Base-by-base conservation (phyloP, 352 stramenopile species). In the Globisporangium megalacanthum region DNA sequence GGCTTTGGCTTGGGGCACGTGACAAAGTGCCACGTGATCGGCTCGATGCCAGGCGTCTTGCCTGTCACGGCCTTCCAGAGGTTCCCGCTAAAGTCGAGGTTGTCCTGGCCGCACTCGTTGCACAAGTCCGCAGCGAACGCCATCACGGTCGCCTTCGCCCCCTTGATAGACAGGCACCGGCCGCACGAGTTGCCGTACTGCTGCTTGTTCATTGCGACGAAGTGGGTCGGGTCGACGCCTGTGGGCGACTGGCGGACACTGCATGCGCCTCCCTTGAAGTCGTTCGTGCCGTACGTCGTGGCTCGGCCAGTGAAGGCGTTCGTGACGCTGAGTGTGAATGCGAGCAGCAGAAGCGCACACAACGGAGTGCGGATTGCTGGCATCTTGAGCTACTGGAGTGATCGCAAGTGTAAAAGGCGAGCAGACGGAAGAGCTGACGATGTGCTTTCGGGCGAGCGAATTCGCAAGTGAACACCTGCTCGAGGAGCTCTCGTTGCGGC, bases 151-250 rank as follows among this genome's bases (percentile, higher is more conserved):
- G 47, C 55, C 13, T 55, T 55, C 17, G 55, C 55, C 6, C 55
- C 55, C 15, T 55, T 61, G 48, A 61, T 35, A 35, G 55, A 61
- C 37, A 61, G 31, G 25, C 56, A 61, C 5, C 56, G 56, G 15
- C 56, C 56, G 13, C 56, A 61, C 2, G 55, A 36, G 37, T 61
- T 61, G 36, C 25, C 36, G 37, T 61, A 60, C 45, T 60, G 54
- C 35, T 60, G 45, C 54, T 60, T 54, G 54, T 60, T 60, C 54
- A 60, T 60, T 5, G 54, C 54, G 45, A 54, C 45, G 29, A 60
- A 60, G 54, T 54, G 37, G 54, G 17, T 60, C 13, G 54, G 3
- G 4, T 19, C 35, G 10, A 60, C 45, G 31, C 33, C 35, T 15
- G n/a, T 48, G 19, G 54, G 54, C 1, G 44, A 20, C 35, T 60